Conservation (phyloP, 495 filamentous ascomycete species). For the Penicillium soppii region DNA sequence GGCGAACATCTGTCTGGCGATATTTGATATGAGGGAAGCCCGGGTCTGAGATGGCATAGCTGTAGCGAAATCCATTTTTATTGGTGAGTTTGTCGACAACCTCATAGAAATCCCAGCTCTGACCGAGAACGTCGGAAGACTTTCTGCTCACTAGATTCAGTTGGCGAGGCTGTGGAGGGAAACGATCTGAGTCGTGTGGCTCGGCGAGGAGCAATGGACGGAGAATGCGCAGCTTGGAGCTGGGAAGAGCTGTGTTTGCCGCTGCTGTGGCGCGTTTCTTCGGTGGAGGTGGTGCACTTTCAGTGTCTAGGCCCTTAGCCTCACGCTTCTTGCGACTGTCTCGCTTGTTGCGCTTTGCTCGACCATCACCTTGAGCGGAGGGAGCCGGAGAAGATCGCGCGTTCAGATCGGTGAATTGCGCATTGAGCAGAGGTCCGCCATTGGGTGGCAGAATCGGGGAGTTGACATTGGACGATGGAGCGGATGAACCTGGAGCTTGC, state of each 20-base stretch:
- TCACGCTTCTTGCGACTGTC: constrained; percentile 71
- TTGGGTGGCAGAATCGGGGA: constrained; percentile 37
- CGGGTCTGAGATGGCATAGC: constrained; percentile 85
- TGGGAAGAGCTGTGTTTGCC: constrained; percentile 31
- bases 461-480: constrained; percentile 45
- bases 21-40: constrained; percentile 83
- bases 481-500: constrained; percentile 39
- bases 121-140: constrained; percentile 29
- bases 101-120: constrained; percentile 47
- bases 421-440: constrained; percentile 27
- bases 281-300: constrained; percentile 33
- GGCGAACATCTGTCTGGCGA: constrained; percentile 81
- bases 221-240: constrained; percentile 30
- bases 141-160: constrained; percentile 40
- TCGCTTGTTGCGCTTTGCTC: constrained; percentile 46
- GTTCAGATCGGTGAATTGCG: constrained; percentile 33
- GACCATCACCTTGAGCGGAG: constrained; percentile 36
- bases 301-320: constrained; percentile 57
- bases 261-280: constrained; percentile 38
- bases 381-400: constrained; percentile 41
- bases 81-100: constrained; percentile 71
- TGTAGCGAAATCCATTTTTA: constrained; percentile 88
- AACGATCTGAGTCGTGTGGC: constrained; percentile 34
- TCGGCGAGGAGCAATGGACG: constrained; percentile 38
- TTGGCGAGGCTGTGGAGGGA: constrained; percentile 43